Conservation (phyloP, 495 filamentous ascomycete genomes). For the Xylaria longipes region DNA sequence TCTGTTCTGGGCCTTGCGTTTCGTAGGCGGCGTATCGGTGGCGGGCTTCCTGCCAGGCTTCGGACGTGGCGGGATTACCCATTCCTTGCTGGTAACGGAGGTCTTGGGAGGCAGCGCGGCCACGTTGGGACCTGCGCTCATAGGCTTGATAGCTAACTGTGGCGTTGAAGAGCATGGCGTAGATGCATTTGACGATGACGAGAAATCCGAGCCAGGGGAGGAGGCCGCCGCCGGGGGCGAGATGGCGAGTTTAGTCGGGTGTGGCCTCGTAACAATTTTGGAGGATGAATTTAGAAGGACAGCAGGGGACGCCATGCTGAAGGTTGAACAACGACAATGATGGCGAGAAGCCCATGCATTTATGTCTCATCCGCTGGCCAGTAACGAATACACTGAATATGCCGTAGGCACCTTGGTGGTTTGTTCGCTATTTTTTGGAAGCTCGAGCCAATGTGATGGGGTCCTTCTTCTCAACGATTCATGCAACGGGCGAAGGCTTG, state of each 20-base stretch:
- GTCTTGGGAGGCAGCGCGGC: slow-evolving; percentile 40
- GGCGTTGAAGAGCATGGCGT: slow-evolving; percentile 36
- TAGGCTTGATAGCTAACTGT: slow-evolving; percentile 38
- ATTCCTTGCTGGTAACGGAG: slow-evolving; percentile 79
- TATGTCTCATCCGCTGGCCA: slow-evolving; percentile 31
- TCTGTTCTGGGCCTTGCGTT: slow-evolving; percentile 91
- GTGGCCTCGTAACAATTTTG: slow-evolving; percentile 10
- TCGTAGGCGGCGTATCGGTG: slow-evolving; percentile 87
- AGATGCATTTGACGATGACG: slow-evolving; percentile 37
- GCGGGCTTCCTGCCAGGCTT: slow-evolving; percentile 95
- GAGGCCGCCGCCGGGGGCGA: slow-evolving; percentile 37
- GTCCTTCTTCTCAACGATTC: not conserved
- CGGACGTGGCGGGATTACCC: slow-evolving; percentile 84
- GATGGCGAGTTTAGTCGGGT: slow-evolving; percentile 39
- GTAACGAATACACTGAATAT: not conserved
- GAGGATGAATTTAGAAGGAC: slow-evolving; percentile 18
- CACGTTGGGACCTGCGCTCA: slow-evolving; percentile 15
- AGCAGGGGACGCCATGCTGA: slow-evolving; percentile 37
- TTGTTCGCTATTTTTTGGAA: not conserved
- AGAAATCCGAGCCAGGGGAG: slow-evolving; percentile 37
- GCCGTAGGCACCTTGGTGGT: not conserved
- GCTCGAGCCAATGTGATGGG: not conserved
- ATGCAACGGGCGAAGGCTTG: not conserved
- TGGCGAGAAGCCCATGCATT: not conserved
- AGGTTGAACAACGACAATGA: slow-evolving; percentile 11